Base-by-base conservation (phyloP, 805 yeast genomes). In the Sugiyamaella marilandica region DNA sequence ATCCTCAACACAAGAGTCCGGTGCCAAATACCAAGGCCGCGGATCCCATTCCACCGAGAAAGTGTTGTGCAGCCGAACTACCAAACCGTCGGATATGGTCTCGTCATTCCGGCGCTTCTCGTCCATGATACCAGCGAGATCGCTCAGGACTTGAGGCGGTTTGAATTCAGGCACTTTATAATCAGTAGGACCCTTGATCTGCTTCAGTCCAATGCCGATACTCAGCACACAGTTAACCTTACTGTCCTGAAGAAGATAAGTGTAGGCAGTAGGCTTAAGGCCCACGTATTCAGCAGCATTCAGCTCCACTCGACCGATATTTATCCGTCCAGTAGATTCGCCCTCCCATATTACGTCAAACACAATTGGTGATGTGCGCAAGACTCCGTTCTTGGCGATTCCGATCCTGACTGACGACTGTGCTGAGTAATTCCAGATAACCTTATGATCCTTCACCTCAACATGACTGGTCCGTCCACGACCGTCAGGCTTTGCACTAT, bases 221-320 rank as follows among this genome's bases (percentile, higher is more conserved):
- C 29, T 10, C 37, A 85, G 67, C n/a, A 88, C 85, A 1, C 95
- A 84, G 66, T 92, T 92, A 16, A 92, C 81, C 59, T 88, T 87
- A 1, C 95, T 85, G 26, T 87, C 78, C 61, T 84, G 84, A 35
- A 92, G 72, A 43, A 92, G 70, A 60, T 85, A 89, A 37, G 37
- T 18, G 32, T 45, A 24, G 56, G 87, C 74, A 56, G 84, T 75
- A 1, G 83, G 73, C 2, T 76, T 68, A 2, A 80, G 74, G 58
- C 70, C 67, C 4, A 84, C 77, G 65, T 84, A 88, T 60, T 89
- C 95, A 0, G 92, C 70, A 41, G 91, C 64, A 62, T 90, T 85
- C 33, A 92, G 69, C 41, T 74, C 80, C 14, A 90, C 71, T 14
- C 68, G 64, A 1, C 99, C 99, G 36, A 94, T 65, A 29, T 74